phyloP scores from a whole-genome alignment of 192 early-diverging fungal genomes.

The Linnemannia elongata region DNA sequence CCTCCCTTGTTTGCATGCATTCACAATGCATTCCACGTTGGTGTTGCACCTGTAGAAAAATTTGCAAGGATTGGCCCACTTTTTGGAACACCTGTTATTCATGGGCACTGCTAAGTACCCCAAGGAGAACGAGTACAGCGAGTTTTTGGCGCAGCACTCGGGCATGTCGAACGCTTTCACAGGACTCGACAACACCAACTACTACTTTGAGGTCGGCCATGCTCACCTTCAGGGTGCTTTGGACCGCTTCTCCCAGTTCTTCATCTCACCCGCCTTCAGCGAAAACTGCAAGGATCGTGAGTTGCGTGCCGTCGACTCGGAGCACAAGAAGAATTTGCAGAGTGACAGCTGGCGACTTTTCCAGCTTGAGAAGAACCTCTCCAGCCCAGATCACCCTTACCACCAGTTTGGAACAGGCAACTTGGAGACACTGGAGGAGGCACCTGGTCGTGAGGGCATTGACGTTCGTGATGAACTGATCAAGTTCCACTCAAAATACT shows the following conservation, averaged over 20 bases:
- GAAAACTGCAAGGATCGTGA: constrained; percentile 93
- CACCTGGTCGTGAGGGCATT: constrained; percentile 74
- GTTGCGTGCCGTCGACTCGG: constrained; percentile 94
- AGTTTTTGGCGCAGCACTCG: constrained; percentile 79
- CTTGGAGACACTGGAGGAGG: constrained; percentile 83
- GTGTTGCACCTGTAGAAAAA: constrained; percentile 60
- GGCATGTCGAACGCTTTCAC: constrained; percentile 90
- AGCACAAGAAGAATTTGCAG: constrained; percentile 97
- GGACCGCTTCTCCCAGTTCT: constrained; percentile 91
- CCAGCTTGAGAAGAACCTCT: constrained; percentile 89
- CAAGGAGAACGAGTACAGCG: constrained; percentile 83
- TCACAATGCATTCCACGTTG: not conserved
- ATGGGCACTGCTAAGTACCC: constrained; percentile 83
- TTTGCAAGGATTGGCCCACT: constrained; percentile 87
- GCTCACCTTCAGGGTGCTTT: constrained; percentile 69
- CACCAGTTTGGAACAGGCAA: constrained; percentile 95
- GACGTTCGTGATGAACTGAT: constrained; percentile 88
- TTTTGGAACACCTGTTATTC: constrained; percentile 82
- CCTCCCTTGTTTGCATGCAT: not conserved
- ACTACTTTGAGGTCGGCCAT: constrained; percentile 86
- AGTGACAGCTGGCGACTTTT: constrained; percentile 90
- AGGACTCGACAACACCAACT: constrained; percentile 84
- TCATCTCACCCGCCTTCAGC: constrained; percentile 91
- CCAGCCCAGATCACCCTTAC: constrained; percentile 83
- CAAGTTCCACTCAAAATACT: constrained; percentile 90